A percentile compares a stretch with the other conserved stretches of the same genome.
Conservation (phyloP, 441 rosid species). For the Mallotus japonicus region DNA sequence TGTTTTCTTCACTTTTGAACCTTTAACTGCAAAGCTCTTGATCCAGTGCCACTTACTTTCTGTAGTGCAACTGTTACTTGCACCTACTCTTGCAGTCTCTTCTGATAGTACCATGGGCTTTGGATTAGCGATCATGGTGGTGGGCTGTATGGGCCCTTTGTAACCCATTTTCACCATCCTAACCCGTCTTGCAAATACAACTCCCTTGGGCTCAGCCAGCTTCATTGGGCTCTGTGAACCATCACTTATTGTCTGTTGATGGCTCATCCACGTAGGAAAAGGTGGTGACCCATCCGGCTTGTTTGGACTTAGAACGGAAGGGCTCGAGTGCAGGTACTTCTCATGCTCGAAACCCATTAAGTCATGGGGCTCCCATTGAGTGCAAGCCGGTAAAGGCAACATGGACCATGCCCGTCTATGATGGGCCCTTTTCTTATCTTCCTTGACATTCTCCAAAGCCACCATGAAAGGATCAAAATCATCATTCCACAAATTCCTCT, state of each 20-base stretch:
- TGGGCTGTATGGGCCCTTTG: constrained; percentile 17
- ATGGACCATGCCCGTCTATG: constrained; percentile 36
- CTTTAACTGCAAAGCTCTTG: constrained; percentile 26
- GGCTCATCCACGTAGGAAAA: not conserved
- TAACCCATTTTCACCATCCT: constrained; percentile 36
- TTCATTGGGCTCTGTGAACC: constrained; percentile 12
- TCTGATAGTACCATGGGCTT: not conserved
- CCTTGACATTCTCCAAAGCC: constrained; percentile 45
- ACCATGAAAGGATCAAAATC: constrained; percentile 56
- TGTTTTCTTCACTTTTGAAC: constrained; percentile 13
- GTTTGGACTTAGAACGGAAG: not conserved
- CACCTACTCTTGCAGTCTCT: not conserved
- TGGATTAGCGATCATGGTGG: not conserved
- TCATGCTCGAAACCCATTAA: not conserved
- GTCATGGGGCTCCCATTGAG: constrained; percentile 6
- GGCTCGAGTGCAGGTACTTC: not conserved
- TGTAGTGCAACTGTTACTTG: not conserved
- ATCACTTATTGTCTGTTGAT: not conserved
- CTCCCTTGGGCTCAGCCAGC: constrained; percentile 38
- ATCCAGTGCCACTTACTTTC: constrained; percentile 28
- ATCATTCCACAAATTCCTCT: constrained; percentile 47
- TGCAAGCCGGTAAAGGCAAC: constrained; percentile 27
- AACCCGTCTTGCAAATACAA: constrained; percentile 33
- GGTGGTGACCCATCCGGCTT: not conserved
- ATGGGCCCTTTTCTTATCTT: constrained; percentile 15